A percentile compares a stretch with the other conserved stretches of the same genome.
These are phyloP conservation scores for Groenewaldozyma auringiensis DNA, from an alignment of 1,139 yeast species.

Conservation along the genomic window DNA sequence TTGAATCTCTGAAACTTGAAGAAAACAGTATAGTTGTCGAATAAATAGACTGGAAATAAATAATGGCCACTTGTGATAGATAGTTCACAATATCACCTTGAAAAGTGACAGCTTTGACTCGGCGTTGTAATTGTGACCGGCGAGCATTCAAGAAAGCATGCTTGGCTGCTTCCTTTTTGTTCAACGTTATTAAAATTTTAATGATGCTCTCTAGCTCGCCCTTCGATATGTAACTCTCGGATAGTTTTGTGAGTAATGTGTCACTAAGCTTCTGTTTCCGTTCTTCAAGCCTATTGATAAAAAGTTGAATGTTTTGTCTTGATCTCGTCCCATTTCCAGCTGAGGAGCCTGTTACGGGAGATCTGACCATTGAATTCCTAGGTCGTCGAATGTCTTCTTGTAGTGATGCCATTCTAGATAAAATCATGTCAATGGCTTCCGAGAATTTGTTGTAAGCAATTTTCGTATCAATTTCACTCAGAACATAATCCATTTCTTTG, in stretches of 20 bases:
- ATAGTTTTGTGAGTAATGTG: constrained; percentile 27
- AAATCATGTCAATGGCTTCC: constrained; percentile 47
- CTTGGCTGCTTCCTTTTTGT: constrained; percentile 41
- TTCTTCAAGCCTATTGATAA: constrained; percentile 24
- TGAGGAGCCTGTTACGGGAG: constrained; percentile 1
- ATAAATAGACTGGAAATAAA: constrained; percentile 48
- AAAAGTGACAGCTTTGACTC: constrained; percentile 43
- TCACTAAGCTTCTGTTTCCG: constrained; percentile 26
- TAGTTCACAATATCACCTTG: constrained; percentile 51
- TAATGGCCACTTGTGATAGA: constrained; percentile 51
- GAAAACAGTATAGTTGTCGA: constrained; percentile 43
- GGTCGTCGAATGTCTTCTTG: constrained; percentile 3
- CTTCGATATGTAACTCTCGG: constrained; percentile 31
- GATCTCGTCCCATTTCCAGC: neutral
- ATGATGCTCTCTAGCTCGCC: constrained; percentile 28
- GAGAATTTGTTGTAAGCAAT: constrained; percentile 54
- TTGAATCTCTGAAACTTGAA: constrained; percentile 36
- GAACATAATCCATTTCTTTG: constrained; percentile 46
- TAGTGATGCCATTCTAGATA: neutral
- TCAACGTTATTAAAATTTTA: constrained; percentile 36
- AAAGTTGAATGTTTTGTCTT: constrained; percentile 6
- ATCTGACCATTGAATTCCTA: neutral
- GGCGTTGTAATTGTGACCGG: constrained; percentile 37
- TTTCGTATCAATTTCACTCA: constrained; percentile 60
- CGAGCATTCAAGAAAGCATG: constrained; percentile 42